A percentile compares a stretch with the other conserved stretches of the same genome.
Evolutionary conservation across 768 basidiomycete genomes (phyloP).

Genomic region (Myochromella boudieri): DNA sequence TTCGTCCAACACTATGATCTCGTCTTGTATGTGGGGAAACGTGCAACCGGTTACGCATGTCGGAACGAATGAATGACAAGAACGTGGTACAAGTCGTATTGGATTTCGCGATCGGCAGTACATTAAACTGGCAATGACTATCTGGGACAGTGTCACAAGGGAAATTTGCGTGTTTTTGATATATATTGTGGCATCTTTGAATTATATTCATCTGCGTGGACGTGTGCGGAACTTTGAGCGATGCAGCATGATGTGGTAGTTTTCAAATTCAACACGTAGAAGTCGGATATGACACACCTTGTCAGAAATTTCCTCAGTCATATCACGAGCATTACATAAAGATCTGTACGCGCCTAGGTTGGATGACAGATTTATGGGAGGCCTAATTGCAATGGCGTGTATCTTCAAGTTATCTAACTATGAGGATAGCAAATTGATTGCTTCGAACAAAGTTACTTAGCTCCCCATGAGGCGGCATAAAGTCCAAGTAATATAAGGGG

Average conservation of each 20-base stretch:
- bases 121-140: constrained; percentile 34
- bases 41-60: constrained; percentile 36
- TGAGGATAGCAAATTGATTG: no score
- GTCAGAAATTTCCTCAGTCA: constrained; percentile 19
- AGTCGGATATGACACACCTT: constrained; percentile 8
- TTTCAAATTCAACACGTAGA: no score
- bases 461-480: no score
- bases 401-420: no score
- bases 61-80: constrained; percentile 28
- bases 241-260: constrained; percentile 12
- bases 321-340: constrained; percentile 9
- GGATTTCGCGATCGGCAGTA: constrained; percentile 33
- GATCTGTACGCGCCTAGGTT: constrained; percentile 17
- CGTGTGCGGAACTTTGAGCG: constrained; percentile 23
- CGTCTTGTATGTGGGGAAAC: constrained; percentile 44
- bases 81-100: constrained; percentile 29
- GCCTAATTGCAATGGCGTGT: no score
- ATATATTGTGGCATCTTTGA: no score
- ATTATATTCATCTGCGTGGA: constrained; percentile 31
- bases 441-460: no score
- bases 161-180: no score
- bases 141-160: constrained; percentile 26
- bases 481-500: no score
- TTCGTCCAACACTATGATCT: constrained; percentile 42
- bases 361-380: constrained; percentile 15